A percentile compares a stretch with the other conserved stretches of the same genome.
Evolutionary conservation across 2,329 filamentous ascomycete species (phyloP).

Genomic region (Beauveria sp.): DNA sequence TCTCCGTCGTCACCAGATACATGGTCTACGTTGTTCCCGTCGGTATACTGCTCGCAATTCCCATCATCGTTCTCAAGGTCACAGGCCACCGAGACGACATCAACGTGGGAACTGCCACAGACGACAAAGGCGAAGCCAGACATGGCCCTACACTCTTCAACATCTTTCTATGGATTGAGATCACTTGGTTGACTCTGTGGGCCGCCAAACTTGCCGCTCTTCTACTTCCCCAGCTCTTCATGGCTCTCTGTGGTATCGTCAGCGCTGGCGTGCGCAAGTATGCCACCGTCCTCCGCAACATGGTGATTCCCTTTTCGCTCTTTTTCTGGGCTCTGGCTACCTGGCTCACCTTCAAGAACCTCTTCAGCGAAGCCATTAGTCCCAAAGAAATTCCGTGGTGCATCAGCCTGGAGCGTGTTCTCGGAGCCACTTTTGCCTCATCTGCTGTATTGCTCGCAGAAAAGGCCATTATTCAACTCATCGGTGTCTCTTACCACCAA

Average conservation of each 20-base stretch:
- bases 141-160: conserved; percentile 46
- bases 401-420: conserved; percentile 52
- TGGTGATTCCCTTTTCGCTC: conserved; percentile 59
- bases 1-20: conserved; percentile 58
- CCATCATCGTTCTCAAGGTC: conserved; percentile 48
- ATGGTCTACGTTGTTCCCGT: conserved; percentile 61
- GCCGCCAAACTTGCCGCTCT: conserved; percentile 57
- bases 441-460: conserved; percentile 67
- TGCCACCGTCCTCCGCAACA: conserved; percentile 53
- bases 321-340: conserved; percentile 61
- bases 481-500: conserved; percentile 79
- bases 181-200: conserved; percentile 62
- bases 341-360: conserved; percentile 53
- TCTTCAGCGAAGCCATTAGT: conserved; percentile 32
- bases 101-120: conserved; percentile 25
- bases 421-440: conserved; percentile 60
- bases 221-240: conserved; percentile 53
- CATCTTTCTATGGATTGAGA: conserved; percentile 62
- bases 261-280: conserved; percentile 66
- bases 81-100: conserved; percentile 33
- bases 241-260: conserved; percentile 62
- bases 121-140: conserved; percentile 15
- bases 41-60: conserved; percentile 52
- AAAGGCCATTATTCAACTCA: conserved; percentile 72
- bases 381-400: conserved; percentile 41